Conservation (phyloP, 441 rosid species). For the Gossypium davidsonii region DNA sequence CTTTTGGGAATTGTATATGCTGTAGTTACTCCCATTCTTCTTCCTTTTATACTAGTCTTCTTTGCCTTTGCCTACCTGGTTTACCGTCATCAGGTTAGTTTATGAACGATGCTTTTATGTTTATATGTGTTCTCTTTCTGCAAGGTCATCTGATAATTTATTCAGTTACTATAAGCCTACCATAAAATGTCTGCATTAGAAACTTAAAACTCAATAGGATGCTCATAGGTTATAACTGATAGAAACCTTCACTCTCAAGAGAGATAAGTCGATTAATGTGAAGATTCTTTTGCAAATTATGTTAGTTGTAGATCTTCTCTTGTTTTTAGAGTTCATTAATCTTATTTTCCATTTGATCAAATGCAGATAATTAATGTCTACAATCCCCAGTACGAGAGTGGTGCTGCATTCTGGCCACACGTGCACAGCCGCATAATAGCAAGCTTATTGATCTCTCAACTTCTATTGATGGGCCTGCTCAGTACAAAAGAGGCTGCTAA, state of each 20-base stretch:
- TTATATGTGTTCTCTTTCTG: background rate
- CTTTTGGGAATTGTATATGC: constrained; percentile 92
- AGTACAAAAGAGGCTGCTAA: constrained; percentile 86
- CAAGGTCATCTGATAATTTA: background rate
- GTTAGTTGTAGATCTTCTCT: background rate
- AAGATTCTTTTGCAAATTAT: background rate
- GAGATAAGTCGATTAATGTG: background rate
- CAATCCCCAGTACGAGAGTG: constrained; percentile 84
- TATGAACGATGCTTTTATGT: background rate
- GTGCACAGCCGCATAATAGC: constrained; percentile 82
- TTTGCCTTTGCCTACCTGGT: constrained; percentile 87
- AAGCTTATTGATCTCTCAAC: constrained; percentile 82
- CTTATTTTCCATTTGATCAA: constrained; percentile 5
- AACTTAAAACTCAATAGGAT: background rate
- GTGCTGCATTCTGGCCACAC: constrained; percentile 98
- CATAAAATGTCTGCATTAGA: background rate
- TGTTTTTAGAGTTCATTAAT: background rate
- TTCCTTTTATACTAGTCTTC: constrained; percentile 81
- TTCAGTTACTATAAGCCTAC: background rate
- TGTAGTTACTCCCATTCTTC: constrained; percentile 89
- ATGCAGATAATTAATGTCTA: constrained; percentile 84
- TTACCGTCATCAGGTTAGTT: constrained; percentile 90
- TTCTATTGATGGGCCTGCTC: constrained; percentile 76
- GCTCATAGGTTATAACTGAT: background rate
- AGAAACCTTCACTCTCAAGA: background rate